Percentiles rank a stretch among this genome's conserved stretches.
Conservation (phyloP, 805 yeast genomes). For the Nakazawaea peltata region DNA sequence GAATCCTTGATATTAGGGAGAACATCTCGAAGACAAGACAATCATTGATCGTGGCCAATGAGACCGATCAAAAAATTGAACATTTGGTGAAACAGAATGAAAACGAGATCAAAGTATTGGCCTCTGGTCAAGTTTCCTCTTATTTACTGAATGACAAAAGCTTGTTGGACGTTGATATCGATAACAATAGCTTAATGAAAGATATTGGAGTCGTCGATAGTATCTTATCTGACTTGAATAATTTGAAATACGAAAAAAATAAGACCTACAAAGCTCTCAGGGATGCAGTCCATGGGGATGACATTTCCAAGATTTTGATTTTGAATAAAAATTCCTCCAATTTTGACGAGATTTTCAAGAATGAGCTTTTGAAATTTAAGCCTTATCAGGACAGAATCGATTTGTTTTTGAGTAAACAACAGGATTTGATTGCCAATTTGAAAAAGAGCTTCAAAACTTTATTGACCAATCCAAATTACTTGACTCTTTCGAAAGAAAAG, state of each 20-base stretch:
- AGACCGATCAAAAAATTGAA: conserved; percentile 48
- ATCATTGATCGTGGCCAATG: conserved; percentile 52
- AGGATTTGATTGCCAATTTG: conserved; percentile 32
- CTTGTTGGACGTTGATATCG: conserved; percentile 52
- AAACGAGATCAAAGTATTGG: conserved; percentile 34
- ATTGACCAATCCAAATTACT: conserved; percentile 35
- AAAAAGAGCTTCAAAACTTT: conserved; percentile 34
- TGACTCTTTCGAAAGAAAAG: conserved; percentile 30
- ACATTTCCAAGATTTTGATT: conserved; percentile 69
- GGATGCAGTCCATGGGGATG: conserved; percentile 67
- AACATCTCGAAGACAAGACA: conserved; percentile 51
- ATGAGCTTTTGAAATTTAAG: conserved; percentile 70
- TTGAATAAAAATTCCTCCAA: conserved; percentile 44
- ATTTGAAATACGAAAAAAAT: conserved; percentile 55
- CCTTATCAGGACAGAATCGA: conserved; percentile 61
- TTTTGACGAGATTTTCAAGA: conserved; percentile 44
- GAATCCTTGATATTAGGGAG: conserved; percentile 28
- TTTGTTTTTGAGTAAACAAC: conserved; percentile 61
- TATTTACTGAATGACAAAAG: conserved; percentile 20
- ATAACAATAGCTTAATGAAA: conserved; percentile 37
- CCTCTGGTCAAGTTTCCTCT: conserved; percentile 32
- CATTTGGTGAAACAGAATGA: conserved; percentile 34
- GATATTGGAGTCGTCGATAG: conserved; percentile 34
- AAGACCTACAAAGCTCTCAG: conserved; percentile 60
- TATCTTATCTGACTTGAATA: conserved; percentile 51